A percentile compares a stretch with the other conserved stretches of the same genome.
phyloP scores from a whole-genome alignment of 1,139 yeast genomes.

The Scheffersomyces parashehatae region DNA sequence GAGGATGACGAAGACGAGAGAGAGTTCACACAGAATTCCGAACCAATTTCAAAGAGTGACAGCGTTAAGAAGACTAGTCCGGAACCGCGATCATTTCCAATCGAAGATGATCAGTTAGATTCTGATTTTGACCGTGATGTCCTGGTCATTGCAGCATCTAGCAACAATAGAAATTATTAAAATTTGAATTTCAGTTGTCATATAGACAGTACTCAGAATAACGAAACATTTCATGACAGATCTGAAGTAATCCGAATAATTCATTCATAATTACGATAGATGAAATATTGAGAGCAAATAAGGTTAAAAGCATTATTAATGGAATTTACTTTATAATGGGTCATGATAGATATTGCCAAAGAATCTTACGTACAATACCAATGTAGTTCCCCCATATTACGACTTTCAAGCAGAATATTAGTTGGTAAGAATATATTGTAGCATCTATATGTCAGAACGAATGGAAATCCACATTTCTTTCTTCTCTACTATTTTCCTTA shows the following conservation, averaged over 20 bases:
- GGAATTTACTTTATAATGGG: not conserved
- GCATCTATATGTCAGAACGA: not conserved
- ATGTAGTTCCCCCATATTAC: not conserved
- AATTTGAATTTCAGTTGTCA: not conserved
- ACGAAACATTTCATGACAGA: too few species aligned
- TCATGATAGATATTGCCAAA: not conserved
- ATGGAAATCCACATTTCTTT: not conserved
- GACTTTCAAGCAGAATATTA: too few species aligned
- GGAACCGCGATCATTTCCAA: too few species aligned
- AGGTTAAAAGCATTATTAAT: not conserved
- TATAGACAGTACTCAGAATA: too few species aligned
- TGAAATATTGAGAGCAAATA: not conserved
- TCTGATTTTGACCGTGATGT: conserved; percentile 1
- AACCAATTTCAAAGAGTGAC: too few species aligned
- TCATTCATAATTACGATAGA: too few species aligned
- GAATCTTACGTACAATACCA: not conserved
- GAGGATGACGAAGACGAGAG: conserved; percentile 25
- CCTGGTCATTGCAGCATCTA: conserved; percentile 3
- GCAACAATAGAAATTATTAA: conserved; percentile 7
- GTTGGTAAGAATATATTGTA: too few species aligned
- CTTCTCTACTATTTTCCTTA: not conserved
- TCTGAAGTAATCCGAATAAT: too few species aligned
- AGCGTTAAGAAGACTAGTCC: too few species aligned
- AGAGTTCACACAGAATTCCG: too few species aligned
- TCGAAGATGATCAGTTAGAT: not conserved